Conservation (phyloP, 2,329 filamentous ascomycete species). For the Sporothrix mexicana region DNA sequence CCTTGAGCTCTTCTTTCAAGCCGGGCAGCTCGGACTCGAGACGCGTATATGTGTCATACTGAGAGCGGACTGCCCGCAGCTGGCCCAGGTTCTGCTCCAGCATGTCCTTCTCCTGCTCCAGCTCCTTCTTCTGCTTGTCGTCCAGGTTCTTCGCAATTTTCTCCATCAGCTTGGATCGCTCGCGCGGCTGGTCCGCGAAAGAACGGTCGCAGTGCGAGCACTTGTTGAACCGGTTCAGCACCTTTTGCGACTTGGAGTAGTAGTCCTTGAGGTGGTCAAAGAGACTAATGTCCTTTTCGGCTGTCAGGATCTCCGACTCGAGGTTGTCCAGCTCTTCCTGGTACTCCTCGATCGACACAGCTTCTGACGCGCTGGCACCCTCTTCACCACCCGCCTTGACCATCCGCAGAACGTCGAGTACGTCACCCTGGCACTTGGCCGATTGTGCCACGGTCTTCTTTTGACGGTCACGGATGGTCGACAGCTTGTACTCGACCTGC, state of each 20-base stretch:
- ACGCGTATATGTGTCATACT: slow-evolving; percentile 76
- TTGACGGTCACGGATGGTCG: slow-evolving; percentile 66
- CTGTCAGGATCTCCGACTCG: slow-evolving; percentile 63
- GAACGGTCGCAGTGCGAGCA: slow-evolving; percentile 78
- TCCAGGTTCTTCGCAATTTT: slow-evolving; percentile 69
- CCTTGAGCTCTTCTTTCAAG: slow-evolving; percentile 64
- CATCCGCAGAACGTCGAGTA: slow-evolving; percentile 55
- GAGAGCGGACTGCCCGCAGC: slow-evolving; percentile 66
- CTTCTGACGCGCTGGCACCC: slow-evolving; percentile 20
- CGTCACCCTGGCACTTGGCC: slow-evolving; percentile 63
- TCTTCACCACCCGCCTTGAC: slow-evolving; percentile 48
- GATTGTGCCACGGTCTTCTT: slow-evolving; percentile 69
- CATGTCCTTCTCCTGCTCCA: slow-evolving; percentile 59
- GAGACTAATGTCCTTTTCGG: slow-evolving; percentile 71
- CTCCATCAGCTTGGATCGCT: slow-evolving; percentile 67
- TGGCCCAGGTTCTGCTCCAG: slow-evolving; percentile 64
- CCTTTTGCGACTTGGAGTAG: slow-evolving; percentile 70
- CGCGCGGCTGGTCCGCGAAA: slow-evolving; percentile 65
- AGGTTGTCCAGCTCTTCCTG: slow-evolving; percentile 55
- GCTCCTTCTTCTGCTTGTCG: slow-evolving; percentile 65
- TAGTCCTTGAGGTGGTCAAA: slow-evolving; percentile 73
- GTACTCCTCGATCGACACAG: slow-evolving; percentile 60
- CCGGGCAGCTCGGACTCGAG: slow-evolving; percentile 70
- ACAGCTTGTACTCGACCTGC: slow-evolving; percentile 75
- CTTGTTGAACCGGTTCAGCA: slow-evolving; percentile 69